Conservation (phyloP, 805 yeast species). For the Teunomyces gatunensis region DNA sequence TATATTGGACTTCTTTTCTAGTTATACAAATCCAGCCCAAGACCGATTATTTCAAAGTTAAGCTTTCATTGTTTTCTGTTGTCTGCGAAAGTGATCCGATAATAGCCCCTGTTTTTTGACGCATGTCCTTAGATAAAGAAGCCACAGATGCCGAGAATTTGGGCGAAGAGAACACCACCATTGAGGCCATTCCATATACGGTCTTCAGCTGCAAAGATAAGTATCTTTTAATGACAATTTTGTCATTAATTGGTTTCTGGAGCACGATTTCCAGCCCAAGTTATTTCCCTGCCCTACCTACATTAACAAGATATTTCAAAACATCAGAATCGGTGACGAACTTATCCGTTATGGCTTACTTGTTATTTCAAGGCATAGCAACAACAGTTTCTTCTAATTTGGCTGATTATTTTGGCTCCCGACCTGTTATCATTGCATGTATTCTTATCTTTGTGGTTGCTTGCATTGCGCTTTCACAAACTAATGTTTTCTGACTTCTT, state of each 20-base stretch:
- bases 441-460: conserved; percentile 56
- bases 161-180: neutral
- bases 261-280: conserved; percentile 76
- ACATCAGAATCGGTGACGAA: conserved; percentile 60
- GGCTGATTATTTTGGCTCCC: conserved; percentile 69
- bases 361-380: conserved; percentile 70
- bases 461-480: conserved; percentile 63
- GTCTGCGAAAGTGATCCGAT: neutral
- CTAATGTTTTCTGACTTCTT: conserved; percentile 57
- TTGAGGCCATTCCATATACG: conserved; percentile 27
- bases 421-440: conserved; percentile 62
- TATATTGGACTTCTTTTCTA: no score
- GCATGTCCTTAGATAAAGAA: neutral
- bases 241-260: conserved; percentile 56
- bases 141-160: neutral
- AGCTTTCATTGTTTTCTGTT: no score
- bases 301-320: conserved; percentile 52
- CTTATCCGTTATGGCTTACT: conserved; percentile 74
- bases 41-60: no score
- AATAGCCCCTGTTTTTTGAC: neutral
- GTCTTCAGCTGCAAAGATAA: conserved; percentile 44
- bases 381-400: conserved; percentile 69
- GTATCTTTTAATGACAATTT: conserved; percentile 32
- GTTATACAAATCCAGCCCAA: no score
- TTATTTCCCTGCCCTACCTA: conserved; percentile 74